phyloP scores from a whole-genome alignment of 345 rosid genomes.

The Gossypium mustelinum region DNA sequence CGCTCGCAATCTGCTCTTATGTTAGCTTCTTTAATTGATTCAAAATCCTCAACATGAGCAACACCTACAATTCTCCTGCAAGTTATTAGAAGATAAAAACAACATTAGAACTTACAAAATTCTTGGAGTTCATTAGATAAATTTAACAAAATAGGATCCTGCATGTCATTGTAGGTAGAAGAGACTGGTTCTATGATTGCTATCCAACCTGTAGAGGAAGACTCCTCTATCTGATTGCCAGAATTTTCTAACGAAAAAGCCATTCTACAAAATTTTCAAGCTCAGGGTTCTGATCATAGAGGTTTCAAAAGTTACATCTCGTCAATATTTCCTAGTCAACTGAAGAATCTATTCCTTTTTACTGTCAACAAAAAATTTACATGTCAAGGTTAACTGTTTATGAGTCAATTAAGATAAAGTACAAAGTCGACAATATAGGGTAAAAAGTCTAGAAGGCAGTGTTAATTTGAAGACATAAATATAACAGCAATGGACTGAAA shows the following conservation, averaged over 20 bases:
- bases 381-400: neutral
- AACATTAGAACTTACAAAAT: neutral
- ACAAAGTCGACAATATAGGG: neutral
- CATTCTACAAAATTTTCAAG: neutral
- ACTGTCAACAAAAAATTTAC: neutral
- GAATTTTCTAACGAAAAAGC: neutral
- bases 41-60: slow-evolving; percentile 95
- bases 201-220: neutral
- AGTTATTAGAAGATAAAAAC: neutral
- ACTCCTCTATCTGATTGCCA: neutral
- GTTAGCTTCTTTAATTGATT: slow-evolving; percentile 60
- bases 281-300: neutral
- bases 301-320: neutral
- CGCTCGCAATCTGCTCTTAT: slow-evolving; percentile 68
- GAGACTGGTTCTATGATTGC: neutral
- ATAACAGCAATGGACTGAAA: neutral
- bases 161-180: neutral
- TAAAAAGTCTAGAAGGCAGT: neutral
- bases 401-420: neutral
- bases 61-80: slow-evolving; percentile 92
- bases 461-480: neutral
- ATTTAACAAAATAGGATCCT: neutral
- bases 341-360: neutral
- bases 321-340: neutral
- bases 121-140: neutral